Base-by-base conservation (phyloP, 2,329 filamentous ascomycete genomes). In the Graphilbum fragrans region DNA sequence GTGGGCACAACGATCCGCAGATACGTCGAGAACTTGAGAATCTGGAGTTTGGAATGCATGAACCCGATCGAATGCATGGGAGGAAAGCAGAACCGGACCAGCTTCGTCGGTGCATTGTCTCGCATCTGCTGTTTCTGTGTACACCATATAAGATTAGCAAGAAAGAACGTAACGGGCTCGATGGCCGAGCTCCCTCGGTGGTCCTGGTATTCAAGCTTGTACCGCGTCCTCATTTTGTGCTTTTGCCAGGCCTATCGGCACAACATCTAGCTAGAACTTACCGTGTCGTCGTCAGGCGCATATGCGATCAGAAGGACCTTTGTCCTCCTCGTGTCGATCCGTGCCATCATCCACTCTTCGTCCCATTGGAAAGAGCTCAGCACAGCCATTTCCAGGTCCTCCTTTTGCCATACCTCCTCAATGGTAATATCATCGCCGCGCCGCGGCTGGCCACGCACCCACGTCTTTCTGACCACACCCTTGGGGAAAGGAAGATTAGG, bases 1-100 rank as follows among this genome's bases (percentile, higher is more conserved):
- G 82, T 90, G 0, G 92, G 87, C 2, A 96, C 67, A 1, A 82
- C 90, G 35, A 98, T 69, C 7, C 92, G 77, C 16, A 95, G 60
- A 56, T 87, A 79, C 2, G 63, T 62, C 0, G 72, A 63, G 51
- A 86, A 85, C 52, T 87, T 90, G n/a, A 96, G 69, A 2, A 96
- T 62, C 72, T 94, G 88, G 35, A 96, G 67, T 56, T 98, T 96
- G 38, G 86, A 94, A 59, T 96, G 92, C 87, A 96, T 94, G 52
- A 72, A 79, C 20, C 79, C 81, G 6, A 74, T 66, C 2, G 77
- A 74, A 33, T 76, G 67, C 84, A 95, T 90, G 2, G 73, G 72
- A 16, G 90, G 90, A 54, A 96, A 94, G 55, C 85, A 87, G 42
- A 80, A 80, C 18, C 74, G 74, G 42, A 93, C 67, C 31, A 59